phyloP scores from a whole-genome alignment of 108 stramenopile genomes.

The Cyclotella kingstonii region DNA sequence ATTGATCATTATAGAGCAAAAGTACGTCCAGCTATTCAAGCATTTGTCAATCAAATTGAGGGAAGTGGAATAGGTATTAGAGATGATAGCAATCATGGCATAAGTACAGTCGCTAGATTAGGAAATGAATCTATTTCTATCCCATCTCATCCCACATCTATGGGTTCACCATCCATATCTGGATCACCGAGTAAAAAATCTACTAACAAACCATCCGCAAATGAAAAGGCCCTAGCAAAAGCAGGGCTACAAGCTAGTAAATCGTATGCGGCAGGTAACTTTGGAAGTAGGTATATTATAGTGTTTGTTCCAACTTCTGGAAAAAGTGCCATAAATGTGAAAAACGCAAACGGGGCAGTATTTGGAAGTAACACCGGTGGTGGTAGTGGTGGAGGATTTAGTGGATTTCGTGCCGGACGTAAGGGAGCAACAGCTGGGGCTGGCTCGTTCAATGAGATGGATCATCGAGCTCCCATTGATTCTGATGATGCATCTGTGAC shows the following conservation, averaged over 20 bases:
- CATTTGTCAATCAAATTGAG: slow-evolving; percentile 81
- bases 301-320: slow-evolving; percentile 60
- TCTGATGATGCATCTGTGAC: slow-evolving; percentile 8
- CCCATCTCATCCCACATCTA: too few species aligned
- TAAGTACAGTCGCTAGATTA: not conserved
- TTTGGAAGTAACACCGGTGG: not conserved
- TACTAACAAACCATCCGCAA: slow-evolving; percentile 6
- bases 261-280: slow-evolving; percentile 38
- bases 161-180: not conserved
- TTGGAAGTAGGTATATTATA: slow-evolving; percentile 59
- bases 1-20: slow-evolving; percentile 73
- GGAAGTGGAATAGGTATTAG: slow-evolving; percentile 32
- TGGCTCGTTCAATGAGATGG: not conserved
- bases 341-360: not conserved
- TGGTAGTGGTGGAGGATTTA: slow-evolving; percentile 27
- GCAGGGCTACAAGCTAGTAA: slow-evolving; percentile 12
- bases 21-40: slow-evolving; percentile 69
- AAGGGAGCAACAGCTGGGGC: slow-evolving; percentile 14
- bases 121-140: too few species aligned
- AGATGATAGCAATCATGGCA: not conserved
- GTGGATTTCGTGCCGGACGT: slow-evolving; percentile 36
- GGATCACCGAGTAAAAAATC: not conserved
- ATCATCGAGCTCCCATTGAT: not conserved
- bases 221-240: slow-evolving; percentile 34
- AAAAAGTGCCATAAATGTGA: not conserved